A percentile compares a stretch with the other conserved stretches of the same genome.
These are phyloP conservation scores for Heritiera fomes DNA, from an alignment of 345 rosid genomes.

Conservation along the genomic window DNA sequence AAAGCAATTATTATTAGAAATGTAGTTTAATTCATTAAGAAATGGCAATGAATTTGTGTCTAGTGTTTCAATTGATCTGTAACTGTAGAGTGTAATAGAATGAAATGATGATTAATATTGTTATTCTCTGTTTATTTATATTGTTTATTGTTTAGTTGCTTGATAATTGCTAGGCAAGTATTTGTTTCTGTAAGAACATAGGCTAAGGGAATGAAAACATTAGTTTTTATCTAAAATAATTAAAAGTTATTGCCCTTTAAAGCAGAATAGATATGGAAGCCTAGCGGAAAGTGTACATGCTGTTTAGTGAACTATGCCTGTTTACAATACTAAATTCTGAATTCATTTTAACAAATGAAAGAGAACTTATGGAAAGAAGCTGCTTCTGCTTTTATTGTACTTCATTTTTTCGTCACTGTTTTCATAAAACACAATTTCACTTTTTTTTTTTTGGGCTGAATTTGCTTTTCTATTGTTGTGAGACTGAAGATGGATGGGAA, in stretches of 20 bases:
- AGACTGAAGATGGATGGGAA: constrained; percentile 85
- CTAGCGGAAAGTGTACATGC: not conserved
- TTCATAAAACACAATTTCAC: not conserved
- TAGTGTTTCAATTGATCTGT: constrained; percentile 6
- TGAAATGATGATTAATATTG: not conserved
- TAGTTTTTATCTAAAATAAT: not conserved
- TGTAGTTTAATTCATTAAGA: not conserved
- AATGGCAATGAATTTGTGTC: not conserved
- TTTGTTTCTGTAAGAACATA: not conserved
- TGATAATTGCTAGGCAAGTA: not conserved
- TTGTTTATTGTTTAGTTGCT: not conserved
- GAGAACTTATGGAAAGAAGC: not conserved
- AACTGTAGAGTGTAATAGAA: not conserved
- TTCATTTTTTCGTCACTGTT: not conserved
- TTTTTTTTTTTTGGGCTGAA: not conserved
- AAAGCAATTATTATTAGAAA: not conserved
- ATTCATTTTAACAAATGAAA: not conserved
- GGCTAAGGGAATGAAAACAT: not conserved
- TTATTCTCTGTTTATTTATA: not conserved
- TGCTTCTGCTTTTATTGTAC: not conserved
- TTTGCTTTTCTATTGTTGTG: not conserved
- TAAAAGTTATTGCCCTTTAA: not conserved
- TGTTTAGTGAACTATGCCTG: not conserved
- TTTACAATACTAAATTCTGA: not conserved
- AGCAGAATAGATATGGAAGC: not conserved